Base-by-base conservation (phyloP, 169 alveolate species). In the Cryptosporidium sp. region DNA sequence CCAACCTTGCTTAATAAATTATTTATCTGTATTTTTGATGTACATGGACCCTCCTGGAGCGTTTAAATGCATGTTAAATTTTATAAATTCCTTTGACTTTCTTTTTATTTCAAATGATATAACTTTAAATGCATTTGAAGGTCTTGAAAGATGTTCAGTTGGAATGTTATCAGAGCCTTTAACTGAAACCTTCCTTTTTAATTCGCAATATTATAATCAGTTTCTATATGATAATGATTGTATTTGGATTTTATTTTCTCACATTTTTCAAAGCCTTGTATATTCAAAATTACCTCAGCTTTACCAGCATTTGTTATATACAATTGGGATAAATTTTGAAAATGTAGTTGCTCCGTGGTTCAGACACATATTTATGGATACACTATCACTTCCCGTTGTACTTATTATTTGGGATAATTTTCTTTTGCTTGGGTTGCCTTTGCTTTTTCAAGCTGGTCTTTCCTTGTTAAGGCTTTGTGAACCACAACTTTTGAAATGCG, bases 371-470 rank as follows among this genome's bases (percentile, higher is more conserved):
- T 80, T 80, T 45, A 80, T 80, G 89, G 69, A 65, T 29, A 80
- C 75, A 12, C 18, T 80, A 26, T 65, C 89, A 5, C 70, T 80
- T 37, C 75, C 89, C 6, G 35, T 65, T 9, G 75, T 80, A 12
- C 67, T 80, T 41, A 43, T 80, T 9, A 48, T 80, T 26, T 80
- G 89, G 89, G 89, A 80, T 37, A 80, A 80, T 39, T 80, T 80
- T 23, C 75, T 80, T 41, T 43, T 80, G 5, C 50, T 80, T 16
- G 89, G 89, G 23, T 23, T 80, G 2, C 89, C 89, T n/a, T 45
- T 80, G 14, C 89, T 80, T 62, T 80, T 80, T 35, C 89, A 80
- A 23, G 68, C 89, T 33, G 89, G 89, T 29, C 74, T 80, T 61
- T 62, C 89, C 2, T 18, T 80, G 7, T 31, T 80, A 45, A 80